Evolutionary conservation across 2,329 filamentous ascomycete species (phyloP), one percentile per base, ranked within the genome.

Genomic region (Alternaria panax): DNA sequence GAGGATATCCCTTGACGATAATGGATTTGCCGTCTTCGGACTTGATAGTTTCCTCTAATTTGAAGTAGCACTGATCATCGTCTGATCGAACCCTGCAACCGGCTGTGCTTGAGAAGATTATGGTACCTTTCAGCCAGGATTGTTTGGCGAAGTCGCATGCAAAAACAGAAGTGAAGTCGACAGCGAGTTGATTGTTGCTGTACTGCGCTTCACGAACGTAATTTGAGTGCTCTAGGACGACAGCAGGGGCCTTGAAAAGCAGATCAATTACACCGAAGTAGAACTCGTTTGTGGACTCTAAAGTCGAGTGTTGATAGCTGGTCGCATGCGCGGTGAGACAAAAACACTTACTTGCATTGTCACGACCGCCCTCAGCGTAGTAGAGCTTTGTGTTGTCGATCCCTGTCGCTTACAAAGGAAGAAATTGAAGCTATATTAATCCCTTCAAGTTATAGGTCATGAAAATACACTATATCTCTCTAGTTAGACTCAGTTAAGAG

Each of bases 251-350:
- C 34, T 52, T 41, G 48, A 52, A 52, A 4, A 41, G 14, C 12
- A 52, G 48, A 32, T 52, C 48, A 18, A 52, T 52, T 20, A 52
- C 34, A 41, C 48, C 48, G 18, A 52, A 52, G 48, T 52, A 52
- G 36, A 52, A 52, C 28, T 34, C 28, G 14, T 50, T 50, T 11
- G 14, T 22, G 7, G 46, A 30, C 28, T 50, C 46, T 50, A 40
- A 4, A n/a, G 18, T 22, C 27, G n/a, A 12, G 5, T 45, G 25
- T 45, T 45, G 27, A 22, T 45, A 22, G 25, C 18, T 2, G 9
- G 18, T 7, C 36, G 18, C 18, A n/a, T 40, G 18, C 12, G 42
- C 3, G 24, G 42, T 27, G 7, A 45, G 14, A 28, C 14, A 28
- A 7, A 8, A 45, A 22, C 14, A 45, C 20, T 45, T 45, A 45